These are phyloP conservation scores for Gaeumannomyces tritici DNA, from an alignment of 2,329 filamentous ascomycete species.

Conservation along the genomic window DNA sequence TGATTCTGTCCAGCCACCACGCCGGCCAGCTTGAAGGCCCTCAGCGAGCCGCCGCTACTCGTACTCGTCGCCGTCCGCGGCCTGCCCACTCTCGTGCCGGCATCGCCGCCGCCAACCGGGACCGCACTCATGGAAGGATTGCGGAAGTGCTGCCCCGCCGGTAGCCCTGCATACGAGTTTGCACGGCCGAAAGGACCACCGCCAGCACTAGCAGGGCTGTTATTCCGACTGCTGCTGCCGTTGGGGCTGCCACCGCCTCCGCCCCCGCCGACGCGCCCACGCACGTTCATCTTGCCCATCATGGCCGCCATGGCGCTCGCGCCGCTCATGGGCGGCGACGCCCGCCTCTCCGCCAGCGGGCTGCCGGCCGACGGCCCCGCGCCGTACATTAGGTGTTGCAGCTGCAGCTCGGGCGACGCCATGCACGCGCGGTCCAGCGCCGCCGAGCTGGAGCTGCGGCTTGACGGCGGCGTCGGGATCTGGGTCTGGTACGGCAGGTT, in stretches of 20 bases:
- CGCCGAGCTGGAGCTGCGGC: slow-evolving; percentile 1
- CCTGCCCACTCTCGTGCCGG: not conserved
- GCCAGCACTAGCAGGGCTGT: not conserved
- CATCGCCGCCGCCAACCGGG: not conserved
- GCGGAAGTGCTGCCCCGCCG: not conserved
- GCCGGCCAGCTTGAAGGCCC: slow-evolving; percentile 1
- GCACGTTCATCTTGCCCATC: slow-evolving; percentile 5
- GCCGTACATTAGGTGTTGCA: not conserved
- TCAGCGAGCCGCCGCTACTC: slow-evolving; percentile 1
- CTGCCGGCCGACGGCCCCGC: not conserved
- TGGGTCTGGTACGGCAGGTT: not conserved
- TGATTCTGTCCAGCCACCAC: not conserved
- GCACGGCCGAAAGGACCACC: not conserved
- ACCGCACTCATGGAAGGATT: not conserved
- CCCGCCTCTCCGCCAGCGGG: not conserved
- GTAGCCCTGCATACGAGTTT: not conserved
- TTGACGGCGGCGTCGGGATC: slow-evolving; percentile 1
- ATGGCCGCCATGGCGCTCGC: slow-evolving; percentile 1
- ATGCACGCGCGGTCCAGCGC: not conserved
- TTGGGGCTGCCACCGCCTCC: not conserved
- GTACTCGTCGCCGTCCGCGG: not conserved
- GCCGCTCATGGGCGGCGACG: not conserved
- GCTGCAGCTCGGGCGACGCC: not conserved
- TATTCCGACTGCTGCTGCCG: not conserved
- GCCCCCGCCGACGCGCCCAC: not conserved